Evolutionary conservation across 2,329 filamentous ascomycete genomes (phyloP).

Genomic region (Aspergillus flavus): DNA sequence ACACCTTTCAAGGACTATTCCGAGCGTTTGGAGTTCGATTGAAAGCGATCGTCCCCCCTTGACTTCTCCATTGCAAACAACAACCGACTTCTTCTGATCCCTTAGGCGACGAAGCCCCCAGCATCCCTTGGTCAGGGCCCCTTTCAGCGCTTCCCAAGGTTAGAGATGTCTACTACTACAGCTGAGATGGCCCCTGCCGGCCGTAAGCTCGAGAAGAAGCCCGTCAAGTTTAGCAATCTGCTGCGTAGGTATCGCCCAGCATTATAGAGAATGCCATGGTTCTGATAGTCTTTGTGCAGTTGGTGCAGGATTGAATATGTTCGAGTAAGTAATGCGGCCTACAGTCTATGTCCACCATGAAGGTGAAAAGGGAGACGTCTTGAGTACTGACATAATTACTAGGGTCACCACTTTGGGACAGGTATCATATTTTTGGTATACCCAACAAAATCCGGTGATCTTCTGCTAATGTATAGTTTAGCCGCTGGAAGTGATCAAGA

Average conservation of each 20-base stretch:
- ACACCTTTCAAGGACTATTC: background rate
- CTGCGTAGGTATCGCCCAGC: constrained; percentile 58
- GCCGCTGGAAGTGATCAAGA: constrained; percentile 98
- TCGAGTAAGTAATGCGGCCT: constrained; percentile 66
- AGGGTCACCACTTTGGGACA: constrained; percentile 71
- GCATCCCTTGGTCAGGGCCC: constrained; percentile 98
- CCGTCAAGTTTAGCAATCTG: constrained; percentile 99
- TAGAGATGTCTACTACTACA: constrained; percentile 52
- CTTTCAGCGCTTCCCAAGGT: constrained; percentile 62
- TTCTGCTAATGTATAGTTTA: constrained; percentile 44
- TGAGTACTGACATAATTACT: constrained; percentile 22
- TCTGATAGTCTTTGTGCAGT: constrained; percentile 49
- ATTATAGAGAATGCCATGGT: constrained; percentile 19
- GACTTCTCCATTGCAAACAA: constrained; percentile 6
- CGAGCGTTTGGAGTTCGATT: constrained; percentile 5
- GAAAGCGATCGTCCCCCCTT: constrained; percentile 11
- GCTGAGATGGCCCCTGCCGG: constrained; percentile 53
- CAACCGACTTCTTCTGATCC: constrained; percentile 20
- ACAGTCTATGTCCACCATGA: background rate
- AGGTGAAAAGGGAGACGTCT: background rate
- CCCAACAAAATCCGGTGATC: background rate
- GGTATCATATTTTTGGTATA: constrained; percentile 40
- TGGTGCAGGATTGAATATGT: constrained; percentile 91
- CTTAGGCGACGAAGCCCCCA: constrained; percentile 79
- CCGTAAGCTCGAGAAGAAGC: constrained; percentile 90